Conservation (phyloP, 805 yeast genomes). For the Cephaloascus albidus region DNA sequence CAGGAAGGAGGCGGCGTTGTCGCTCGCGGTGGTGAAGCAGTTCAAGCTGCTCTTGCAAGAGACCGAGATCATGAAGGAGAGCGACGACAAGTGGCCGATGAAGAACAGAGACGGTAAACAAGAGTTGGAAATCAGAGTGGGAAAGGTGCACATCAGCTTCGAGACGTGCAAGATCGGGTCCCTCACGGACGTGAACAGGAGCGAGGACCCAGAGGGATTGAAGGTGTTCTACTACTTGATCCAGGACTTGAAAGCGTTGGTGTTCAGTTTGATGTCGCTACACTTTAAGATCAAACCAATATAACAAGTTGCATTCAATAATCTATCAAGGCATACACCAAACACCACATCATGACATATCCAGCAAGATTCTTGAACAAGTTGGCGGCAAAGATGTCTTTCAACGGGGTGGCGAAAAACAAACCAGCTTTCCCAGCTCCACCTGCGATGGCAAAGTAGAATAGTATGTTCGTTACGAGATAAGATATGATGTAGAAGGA, state of each 20-base stretch:
- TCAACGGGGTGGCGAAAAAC: constrained; percentile 19
- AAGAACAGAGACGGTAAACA: constrained; percentile 29
- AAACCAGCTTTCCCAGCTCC: constrained; percentile 11
- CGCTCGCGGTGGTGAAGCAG: constrained; percentile 21
- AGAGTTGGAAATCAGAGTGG: constrained; percentile 27
- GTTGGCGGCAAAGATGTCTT: constrained; percentile 23
- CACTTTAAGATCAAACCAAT: constrained; percentile 27
- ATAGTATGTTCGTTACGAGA: constrained; percentile 18
- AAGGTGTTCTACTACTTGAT: constrained; percentile 31
- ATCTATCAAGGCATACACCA: constrained; percentile 32
- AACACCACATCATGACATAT: constrained; percentile 38
- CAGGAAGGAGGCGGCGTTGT: constrained; percentile 22
- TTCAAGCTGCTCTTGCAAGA: constrained; percentile 22
- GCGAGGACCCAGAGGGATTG: constrained; percentile 34
- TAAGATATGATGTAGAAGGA: constrained; percentile 23
- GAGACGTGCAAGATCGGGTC: constrained; percentile 28
- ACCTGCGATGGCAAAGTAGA: constrained; percentile 21
- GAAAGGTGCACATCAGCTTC: constrained; percentile 19
- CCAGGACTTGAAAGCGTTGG: constrained; percentile 31
- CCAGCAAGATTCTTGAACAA: constrained; percentile 24
- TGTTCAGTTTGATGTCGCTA: constrained; percentile 29
- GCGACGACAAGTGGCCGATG: constrained; percentile 30
- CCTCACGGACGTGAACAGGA: constrained; percentile 22
- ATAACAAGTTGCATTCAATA: not conserved
- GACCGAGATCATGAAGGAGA: constrained; percentile 30